phyloP scores from a whole-genome alignment of 2,329 filamentous ascomycete species.

The Botrytis squamosa region DNA sequence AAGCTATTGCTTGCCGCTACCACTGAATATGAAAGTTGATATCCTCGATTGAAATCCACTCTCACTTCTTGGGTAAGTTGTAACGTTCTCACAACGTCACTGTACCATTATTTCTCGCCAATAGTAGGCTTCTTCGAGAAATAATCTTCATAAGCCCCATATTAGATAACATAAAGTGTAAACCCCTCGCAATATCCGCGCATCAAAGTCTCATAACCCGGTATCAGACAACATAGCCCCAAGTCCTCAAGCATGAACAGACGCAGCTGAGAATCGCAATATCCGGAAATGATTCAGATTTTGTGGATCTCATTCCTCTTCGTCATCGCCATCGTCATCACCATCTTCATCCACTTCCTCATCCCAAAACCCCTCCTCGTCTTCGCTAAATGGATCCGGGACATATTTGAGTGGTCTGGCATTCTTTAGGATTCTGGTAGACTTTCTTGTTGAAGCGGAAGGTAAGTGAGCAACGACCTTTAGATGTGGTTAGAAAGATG shows the following conservation, averaged over 20 bases:
- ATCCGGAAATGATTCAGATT: background rate
- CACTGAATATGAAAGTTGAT: background rate
- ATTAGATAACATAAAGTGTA: background rate
- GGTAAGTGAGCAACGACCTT: background rate
- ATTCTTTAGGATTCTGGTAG: slow-evolving; percentile 10
- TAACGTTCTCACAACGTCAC: background rate
- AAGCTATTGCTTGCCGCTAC: background rate
- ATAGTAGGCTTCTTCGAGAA: background rate
- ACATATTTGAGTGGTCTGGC: slow-evolving; percentile 11
- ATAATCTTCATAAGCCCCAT: background rate
- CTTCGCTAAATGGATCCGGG: slow-evolving; percentile 7
- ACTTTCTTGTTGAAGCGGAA: background rate
- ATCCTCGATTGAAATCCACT: background rate
- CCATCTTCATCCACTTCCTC: background rate
- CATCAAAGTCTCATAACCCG: background rate
- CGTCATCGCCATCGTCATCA: background rate
- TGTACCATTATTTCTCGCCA: background rate
- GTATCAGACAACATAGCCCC: background rate
- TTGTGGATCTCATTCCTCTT: background rate
- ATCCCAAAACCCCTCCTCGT: background rate
- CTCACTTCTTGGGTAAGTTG: background rate
- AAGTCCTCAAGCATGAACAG: background rate
- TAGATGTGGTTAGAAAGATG: background rate
- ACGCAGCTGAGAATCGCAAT: background rate
- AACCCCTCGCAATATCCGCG: background rate